Evolutionary conservation across 225 moss, liverwort and hornwort species (phyloP), one percentile per base, ranked within the genome.

Genomic region (Antitrichia curtipendula): DNA sequence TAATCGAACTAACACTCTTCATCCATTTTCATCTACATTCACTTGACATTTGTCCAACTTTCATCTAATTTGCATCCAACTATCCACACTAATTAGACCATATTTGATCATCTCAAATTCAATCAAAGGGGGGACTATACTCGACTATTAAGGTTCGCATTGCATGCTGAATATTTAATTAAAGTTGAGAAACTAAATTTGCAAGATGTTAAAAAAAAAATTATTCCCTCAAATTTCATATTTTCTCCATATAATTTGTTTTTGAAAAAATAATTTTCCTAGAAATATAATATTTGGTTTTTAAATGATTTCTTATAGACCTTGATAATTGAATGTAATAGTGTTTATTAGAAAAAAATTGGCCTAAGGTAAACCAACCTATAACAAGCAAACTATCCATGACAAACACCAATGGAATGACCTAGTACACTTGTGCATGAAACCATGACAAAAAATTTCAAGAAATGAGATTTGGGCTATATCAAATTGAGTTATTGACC

Each of bases 81-180:
- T 65, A 36, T 65, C 36, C 1, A 65, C 5, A 36, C 65, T 36
- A 65, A 36, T 36, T 65, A 65, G 6, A 65, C 5, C 18, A 34
- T 6, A 64, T 64, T n/a, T n/a, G n/a, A n/a, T n/a, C n/a, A 65
- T 66, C 2, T 11, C 12, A 66, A 66, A 66, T 66, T 21, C 66
- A 66, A 66, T 66, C 66, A n/a, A 29, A 23, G 15, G 15, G 7
- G 7, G 14, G 14, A 63, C 5, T 63, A 5, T 17, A 32, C 5
- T 1, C 5, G 2, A 63, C 8, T 31, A 16, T 17, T 1, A 64
- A 15, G 34, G 5, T 34, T 1, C 1, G 3, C 3, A 34, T 34
- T 64, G 34, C 0, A 64, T 18, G 9, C 2, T 0, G 0, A 34
- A 64, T 34, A 18, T 64, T 64, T 34, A 64, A 18, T 34, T 65